A percentile compares a stretch with the other conserved stretches of the same genome.
Evolutionary conservation across 108 stramenopile genomes (phyloP).

Genomic region (Stephanodiscus triporus): DNA sequence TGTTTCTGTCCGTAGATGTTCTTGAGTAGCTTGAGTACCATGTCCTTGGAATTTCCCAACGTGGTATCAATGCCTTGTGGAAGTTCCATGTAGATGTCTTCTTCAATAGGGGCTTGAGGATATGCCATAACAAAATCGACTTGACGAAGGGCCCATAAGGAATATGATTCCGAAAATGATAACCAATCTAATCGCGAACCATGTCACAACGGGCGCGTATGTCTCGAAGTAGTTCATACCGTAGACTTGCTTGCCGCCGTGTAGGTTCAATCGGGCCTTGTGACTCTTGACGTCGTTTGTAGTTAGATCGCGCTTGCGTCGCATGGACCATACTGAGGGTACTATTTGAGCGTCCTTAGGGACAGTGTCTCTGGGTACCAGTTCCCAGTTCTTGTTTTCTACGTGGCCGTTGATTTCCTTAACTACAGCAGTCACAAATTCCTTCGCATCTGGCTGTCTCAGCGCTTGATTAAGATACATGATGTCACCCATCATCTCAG

Average conservation of each 20-base stretch:
- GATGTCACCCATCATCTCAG: constrained; percentile 16
- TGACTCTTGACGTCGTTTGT: constrained; percentile 17
- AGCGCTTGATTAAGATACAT: constrained; percentile 32
- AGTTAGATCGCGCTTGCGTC: constrained; percentile 8
- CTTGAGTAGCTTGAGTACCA: constrained; percentile 36
- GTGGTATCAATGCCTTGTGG: constrained; percentile 44
- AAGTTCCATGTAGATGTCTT: constrained; percentile 51
- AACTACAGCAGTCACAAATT: constrained; percentile 17
- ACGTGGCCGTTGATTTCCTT: constrained; percentile 30
- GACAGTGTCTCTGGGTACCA: no score
- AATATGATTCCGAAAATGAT: constrained; percentile 8
- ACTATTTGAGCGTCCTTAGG: no score
- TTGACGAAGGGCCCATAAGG: background rate
- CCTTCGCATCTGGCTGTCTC: constrained; percentile 4
- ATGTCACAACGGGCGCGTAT: no score
- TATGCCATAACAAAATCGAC: constrained; percentile 38
- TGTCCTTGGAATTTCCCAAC: constrained; percentile 21
- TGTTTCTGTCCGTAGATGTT: constrained; percentile 53
- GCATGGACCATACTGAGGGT: background rate
- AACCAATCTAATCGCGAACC: no score
- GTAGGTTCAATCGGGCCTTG: constrained; percentile 32
- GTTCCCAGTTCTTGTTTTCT: no score
- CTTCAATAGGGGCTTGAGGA: constrained; percentile 51
- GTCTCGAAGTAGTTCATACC: no score
- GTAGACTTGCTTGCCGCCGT: no score